Base-by-base conservation (phyloP, 805 yeast genomes). In the Blastobotrys americana region DNA sequence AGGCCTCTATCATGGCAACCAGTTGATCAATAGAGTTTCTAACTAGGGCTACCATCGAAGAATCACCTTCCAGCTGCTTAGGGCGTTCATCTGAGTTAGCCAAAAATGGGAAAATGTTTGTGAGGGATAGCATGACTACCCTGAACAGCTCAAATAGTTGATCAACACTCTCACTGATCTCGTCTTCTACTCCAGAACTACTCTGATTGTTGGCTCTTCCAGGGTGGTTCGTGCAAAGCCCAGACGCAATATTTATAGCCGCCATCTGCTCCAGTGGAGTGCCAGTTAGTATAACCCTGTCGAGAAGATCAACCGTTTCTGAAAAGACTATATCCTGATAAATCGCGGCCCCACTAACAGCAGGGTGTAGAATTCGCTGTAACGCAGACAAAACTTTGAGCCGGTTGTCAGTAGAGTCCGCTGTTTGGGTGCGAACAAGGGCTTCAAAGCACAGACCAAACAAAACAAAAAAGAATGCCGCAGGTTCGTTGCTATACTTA, bases 371-470 rank as follows among this genome's bases (percentile, higher is more conserved):
- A 15, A 88, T 67, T 44, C 77, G 71, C 27, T 65, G 66, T 47
- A 89, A 60, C 0, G 83, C 79, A 2, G 67, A 66, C 9, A 66
- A 42, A 2, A 80, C 74, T 23, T 63, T 57, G 23, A 56, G 45
- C 18, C 65, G 60, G 9, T 56, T 41, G 1, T 51, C 48, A 27
- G 47, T 44, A 23, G 61, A 62, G 21, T 62, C 62, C 16, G 52
- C 41, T 42, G 67, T 59, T n/a, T 52, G 42, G 4, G 65, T 63
- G 41, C 72, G 74, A 39, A 82, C 73, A 49, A 88, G 68, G 0
- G 82, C 76, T 54, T 85, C 95, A 39, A 88, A 71, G 59, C 96
- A 86, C 53, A 85, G 84, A 8, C 96, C 84, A 64, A 83, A 84
- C 34, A 89, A 61, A 23, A 88, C 81, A 57, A 86, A 84, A 62